Conservation (phyloP, 306 rosid genomes). For the Arachis hypogaea region DNA sequence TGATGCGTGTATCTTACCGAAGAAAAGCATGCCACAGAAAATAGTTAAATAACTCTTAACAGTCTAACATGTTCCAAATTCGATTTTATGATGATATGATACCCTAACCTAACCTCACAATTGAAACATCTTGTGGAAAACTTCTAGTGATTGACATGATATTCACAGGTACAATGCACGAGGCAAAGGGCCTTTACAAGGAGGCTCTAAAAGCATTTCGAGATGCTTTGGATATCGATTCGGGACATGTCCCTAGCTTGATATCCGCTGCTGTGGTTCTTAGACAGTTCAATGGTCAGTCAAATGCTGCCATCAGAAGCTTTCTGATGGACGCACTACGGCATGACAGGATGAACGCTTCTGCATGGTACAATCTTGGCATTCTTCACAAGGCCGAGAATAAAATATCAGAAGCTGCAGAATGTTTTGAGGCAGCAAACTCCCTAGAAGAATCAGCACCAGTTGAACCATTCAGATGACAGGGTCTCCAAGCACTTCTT, state of each 20-base stretch:
- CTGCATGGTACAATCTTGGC: conserved; percentile 92
- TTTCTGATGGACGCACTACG: conserved; percentile 76
- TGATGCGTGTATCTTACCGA: neutral
- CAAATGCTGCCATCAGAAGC: conserved; percentile 58
- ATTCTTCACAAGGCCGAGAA: conserved; percentile 59
- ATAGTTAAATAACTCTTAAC: neutral
- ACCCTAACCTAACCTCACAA: neutral
- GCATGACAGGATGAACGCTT: conserved; percentile 64
- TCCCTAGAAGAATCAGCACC: conserved; percentile 84
- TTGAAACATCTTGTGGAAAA: too few species aligned
- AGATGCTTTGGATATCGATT: conserved; percentile 68
- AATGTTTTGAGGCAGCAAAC: conserved; percentile 75
- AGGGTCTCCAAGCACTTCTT: conserved; percentile 26
- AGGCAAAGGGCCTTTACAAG: conserved; percentile 65
- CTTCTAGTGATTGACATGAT: too few species aligned
- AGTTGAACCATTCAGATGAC: conserved; percentile 82
- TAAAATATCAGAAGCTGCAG: conserved; percentile 64
- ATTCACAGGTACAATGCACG: conserved; percentile 63
- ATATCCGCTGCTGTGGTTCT: conserved; percentile 69
- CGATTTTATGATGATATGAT: neutral
- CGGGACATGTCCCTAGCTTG: conserved; percentile 76
- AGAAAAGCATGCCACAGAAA: conserved; percentile 13
- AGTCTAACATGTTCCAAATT: neutral
- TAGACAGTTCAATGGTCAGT: conserved; percentile 50
- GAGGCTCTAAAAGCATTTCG: conserved; percentile 70